A percentile compares a stretch with the other conserved stretches of the same genome.
These are phyloP conservation scores for Neurospora sp. DNA, from an alignment of 495 filamentous ascomycete genomes.

Conservation along the genomic window DNA sequence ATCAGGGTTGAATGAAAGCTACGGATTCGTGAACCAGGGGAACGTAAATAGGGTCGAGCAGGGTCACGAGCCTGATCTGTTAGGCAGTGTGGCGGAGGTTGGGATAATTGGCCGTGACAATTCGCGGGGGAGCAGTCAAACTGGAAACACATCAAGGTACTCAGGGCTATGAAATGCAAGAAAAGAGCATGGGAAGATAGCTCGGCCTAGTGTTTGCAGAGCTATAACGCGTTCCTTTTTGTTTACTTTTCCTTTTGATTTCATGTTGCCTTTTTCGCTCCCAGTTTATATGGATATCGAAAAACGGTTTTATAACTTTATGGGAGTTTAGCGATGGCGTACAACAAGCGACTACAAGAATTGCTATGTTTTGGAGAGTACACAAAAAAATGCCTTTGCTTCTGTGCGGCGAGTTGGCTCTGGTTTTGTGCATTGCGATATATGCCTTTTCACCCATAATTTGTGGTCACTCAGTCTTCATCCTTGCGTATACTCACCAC, in stretches of 20 bases:
- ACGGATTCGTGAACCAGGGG: conserved; percentile 67
- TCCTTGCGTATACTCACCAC: neutral
- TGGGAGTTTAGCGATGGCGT: conserved; percentile 26
- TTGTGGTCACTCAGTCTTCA: neutral
- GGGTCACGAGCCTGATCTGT: conserved; percentile 26
- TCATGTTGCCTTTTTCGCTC: neutral
- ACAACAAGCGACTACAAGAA: conserved; percentile 12
- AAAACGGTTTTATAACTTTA: conserved; percentile 9
- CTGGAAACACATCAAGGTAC: neutral
- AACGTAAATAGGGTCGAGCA: conserved; percentile 45
- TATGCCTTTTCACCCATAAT: neutral
- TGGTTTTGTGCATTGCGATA: neutral
- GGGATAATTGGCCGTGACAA: conserved; percentile 18
- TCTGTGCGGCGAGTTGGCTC: neutral
- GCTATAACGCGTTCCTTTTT: neutral
- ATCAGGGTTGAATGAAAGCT: conserved; percentile 23
- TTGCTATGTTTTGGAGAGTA: neutral
- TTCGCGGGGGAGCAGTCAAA: neutral
- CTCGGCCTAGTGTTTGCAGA: neutral
- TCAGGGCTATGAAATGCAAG: neutral
- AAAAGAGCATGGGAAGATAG: neutral
- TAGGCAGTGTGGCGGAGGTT: conserved; percentile 43
- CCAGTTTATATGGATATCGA: neutral
- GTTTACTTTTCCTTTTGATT: neutral
- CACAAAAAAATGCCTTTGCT: neutral